phyloP scores from a whole-genome alignment of 805 yeast species.

The Debaryomyces hansenii region DNA sequence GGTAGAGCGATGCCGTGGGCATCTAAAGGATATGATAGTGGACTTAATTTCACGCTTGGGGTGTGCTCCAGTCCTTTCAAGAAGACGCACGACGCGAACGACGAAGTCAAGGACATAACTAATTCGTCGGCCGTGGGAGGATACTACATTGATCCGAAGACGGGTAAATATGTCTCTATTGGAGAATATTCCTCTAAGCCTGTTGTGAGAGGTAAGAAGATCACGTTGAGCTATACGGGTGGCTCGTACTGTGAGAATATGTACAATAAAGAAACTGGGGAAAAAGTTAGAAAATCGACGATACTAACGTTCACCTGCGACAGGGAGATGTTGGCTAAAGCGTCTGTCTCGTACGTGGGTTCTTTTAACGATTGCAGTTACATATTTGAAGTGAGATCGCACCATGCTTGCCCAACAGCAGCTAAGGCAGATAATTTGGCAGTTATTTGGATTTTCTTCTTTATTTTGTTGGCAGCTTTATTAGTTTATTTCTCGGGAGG shows the following conservation, averaged over 20 bases:
- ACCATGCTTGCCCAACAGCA: constrained; percentile 82
- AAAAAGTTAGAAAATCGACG: constrained; percentile 57
- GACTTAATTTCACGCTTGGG: constrained; percentile 63
- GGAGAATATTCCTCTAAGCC: constrained; percentile 67
- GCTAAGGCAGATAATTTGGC: constrained; percentile 64
- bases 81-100: constrained; percentile 35
- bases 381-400: constrained; percentile 79
- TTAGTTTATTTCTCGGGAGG: constrained; percentile 41
- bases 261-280: constrained; percentile 41
- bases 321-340: constrained; percentile 64
- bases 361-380: constrained; percentile 75
- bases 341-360: constrained; percentile 69
- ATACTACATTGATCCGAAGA: constrained; percentile 39
- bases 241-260: constrained; percentile 59
- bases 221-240: constrained; percentile 66
- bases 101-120: constrained; percentile 41
- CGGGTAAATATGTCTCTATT: constrained; percentile 35
- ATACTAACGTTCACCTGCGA: constrained; percentile 76
- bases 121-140: constrained; percentile 44
- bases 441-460: constrained; percentile 47
- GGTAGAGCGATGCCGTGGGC: constrained; percentile 56
- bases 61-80: constrained; percentile 47
- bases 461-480: constrained; percentile 33
- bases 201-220: constrained; percentile 65
- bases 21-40: constrained; percentile 69